phyloP scores from a whole-genome alignment of 495 filamentous ascomycete genomes.

The Thermochaetoides thermophila region DNA sequence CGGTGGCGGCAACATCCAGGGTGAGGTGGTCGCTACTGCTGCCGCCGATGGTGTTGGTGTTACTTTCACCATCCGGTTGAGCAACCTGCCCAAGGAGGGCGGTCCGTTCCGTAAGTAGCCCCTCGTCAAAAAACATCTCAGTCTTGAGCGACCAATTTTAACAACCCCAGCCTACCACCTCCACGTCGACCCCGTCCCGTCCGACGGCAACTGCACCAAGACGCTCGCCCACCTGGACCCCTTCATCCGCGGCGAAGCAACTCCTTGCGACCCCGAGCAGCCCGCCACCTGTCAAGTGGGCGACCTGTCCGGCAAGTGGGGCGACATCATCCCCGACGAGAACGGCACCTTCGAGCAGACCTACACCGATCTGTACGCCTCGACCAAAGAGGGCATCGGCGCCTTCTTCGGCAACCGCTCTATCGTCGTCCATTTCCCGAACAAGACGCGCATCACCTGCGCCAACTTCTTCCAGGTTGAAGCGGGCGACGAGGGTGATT shows the following conservation, averaged over 20 bases:
- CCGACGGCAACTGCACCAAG: constrained; percentile 62
- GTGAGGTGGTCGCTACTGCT: constrained; percentile 42
- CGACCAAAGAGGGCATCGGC: constrained; percentile 37
- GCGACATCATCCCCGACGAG: constrained; percentile 37
- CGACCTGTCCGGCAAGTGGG: constrained; percentile 74
- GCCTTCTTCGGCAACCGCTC: constrained; percentile 71
- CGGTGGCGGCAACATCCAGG: constrained; percentile 43
- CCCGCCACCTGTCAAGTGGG: constrained; percentile 69
- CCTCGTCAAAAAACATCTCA: no score
- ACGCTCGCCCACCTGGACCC: constrained; percentile 48
- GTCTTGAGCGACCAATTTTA: no score
- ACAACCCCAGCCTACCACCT: constrained; percentile 60
- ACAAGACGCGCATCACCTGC: constrained; percentile 57
- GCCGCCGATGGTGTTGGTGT: constrained; percentile 47
- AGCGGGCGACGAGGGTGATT: constrained; percentile 1
- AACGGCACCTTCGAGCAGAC: constrained; percentile 24
- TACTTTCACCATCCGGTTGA: constrained; percentile 42
- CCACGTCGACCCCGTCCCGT: constrained; percentile 57
- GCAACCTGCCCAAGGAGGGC: constrained; percentile 46
- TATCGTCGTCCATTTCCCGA: constrained; percentile 58
- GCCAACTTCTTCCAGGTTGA: constrained; percentile 43
- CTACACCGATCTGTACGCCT: constrained; percentile 56
- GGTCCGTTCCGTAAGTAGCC: constrained; percentile 55
- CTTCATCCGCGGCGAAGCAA: constrained; percentile 43
- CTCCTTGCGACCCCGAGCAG: constrained; percentile 44